These are phyloP conservation scores for Boechera stricta DNA, from an alignment of 345 rosid species.

Conservation along the genomic window DNA sequence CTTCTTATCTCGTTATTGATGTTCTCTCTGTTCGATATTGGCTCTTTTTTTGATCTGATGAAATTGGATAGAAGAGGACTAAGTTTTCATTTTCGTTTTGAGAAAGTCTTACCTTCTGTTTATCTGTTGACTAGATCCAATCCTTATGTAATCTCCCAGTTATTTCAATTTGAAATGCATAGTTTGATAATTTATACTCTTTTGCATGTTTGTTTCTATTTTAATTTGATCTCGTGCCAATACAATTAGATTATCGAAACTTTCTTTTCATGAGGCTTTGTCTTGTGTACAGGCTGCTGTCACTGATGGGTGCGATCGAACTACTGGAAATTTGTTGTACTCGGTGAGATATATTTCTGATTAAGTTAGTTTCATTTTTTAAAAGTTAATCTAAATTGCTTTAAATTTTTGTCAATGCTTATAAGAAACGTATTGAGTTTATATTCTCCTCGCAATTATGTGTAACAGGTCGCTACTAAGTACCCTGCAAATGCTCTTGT, in stretches of 20 bases:
- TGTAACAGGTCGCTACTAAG: conserved; percentile 79
- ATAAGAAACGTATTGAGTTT: background rate
- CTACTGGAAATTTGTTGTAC: conserved; percentile 83
- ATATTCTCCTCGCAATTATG: conserved; percentile 11
- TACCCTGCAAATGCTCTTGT: conserved; percentile 74
- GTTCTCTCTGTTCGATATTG: background rate
- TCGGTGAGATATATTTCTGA: conserved; percentile 53
- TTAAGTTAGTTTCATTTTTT: background rate
- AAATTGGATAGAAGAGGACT: background rate
- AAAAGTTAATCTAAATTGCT: background rate
- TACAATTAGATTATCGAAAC: conserved; percentile 1
- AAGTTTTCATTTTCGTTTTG: background rate
- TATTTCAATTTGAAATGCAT: background rate
- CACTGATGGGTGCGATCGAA: conserved; percentile 78
- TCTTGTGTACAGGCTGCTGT: conserved; percentile 71
- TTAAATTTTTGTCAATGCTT: background rate
- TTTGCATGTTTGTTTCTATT: conserved; percentile 17
- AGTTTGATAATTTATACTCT: conserved; percentile 3
- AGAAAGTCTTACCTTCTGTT: background rate
- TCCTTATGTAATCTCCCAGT: background rate
- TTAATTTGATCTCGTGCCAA: background rate
- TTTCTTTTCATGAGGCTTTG: conserved; percentile 4
- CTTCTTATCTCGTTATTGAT: no score
- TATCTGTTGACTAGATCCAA: conserved; percentile 11
- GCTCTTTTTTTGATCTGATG: conserved; percentile 3